Base-by-base conservation (phyloP, 768 basidiomycete species). In the Auricularia sp. region DNA sequence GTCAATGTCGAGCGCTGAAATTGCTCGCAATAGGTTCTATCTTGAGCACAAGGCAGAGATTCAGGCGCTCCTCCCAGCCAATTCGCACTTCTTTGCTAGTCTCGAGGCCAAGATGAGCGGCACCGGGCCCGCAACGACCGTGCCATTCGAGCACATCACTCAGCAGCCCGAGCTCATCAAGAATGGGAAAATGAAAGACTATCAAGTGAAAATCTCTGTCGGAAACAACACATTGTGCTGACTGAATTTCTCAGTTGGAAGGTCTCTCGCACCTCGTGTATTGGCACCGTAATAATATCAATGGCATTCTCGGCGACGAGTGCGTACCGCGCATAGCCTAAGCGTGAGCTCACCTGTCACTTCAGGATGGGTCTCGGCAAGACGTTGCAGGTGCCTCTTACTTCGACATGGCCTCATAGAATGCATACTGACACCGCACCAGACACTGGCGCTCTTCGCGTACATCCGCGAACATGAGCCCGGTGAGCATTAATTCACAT, bases 261-360 rank as follows among this genome's bases (percentile, higher is more conserved):
- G 88, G 88, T 1, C 74, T 90, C 47, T 83, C 85, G 10, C 89
- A 82, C 72, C 79, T 90, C 53, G 82, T 82, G 16, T 78, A 80
- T 68, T 83, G 88, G 82, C 84, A 86, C 71, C 79, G 83, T 34
- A 90, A 90, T 69, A 84, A 87, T 81, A 65, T 88, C 79, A 88
- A 84, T 67, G 84, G 85, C 71, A 86, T 90, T 64, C 77, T 90
- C 1, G 88, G 86, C 35, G 88, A 90, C 67, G 85, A 84, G 83
- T 84, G 69, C 66, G 80, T 75, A 33, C 39, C 8, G 39, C 12
- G 12, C 39, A 42, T 7, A 42, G 7, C 12, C 39, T 42, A 14
- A 42, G 8, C 39, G 12, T 42, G 8, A 29, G 39, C 39, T 42
- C 12, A 42, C 12, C 12, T 18, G 1, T 8, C 36, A 64, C 65